Percentiles rank a stretch among this genome's conserved stretches.
Conservation (phyloP, 1,284 basidiomycete species). For the Cutaneotrichosporon cutaneum region DNA sequence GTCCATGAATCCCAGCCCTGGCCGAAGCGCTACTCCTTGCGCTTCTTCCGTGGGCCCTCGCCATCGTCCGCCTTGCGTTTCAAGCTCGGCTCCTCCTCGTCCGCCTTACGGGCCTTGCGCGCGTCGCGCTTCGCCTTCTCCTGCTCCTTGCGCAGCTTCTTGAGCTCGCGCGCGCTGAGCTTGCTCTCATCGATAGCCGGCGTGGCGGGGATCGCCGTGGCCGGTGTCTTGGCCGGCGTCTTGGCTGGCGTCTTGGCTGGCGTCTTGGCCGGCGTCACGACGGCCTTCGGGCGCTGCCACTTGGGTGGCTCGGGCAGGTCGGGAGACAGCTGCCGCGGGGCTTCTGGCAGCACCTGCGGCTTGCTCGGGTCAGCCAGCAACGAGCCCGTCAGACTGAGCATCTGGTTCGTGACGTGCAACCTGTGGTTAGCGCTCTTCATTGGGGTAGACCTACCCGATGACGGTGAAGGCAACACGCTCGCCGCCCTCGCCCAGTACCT, state of each 20-base stretch:
- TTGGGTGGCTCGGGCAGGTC: constrained; percentile 27
- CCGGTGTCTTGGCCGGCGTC: constrained; percentile 11
- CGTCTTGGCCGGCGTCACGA: too few species aligned
- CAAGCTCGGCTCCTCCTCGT: constrained; percentile 22
- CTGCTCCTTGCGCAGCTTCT: constrained; percentile 47
- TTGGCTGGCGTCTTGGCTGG: constrained; percentile 14
- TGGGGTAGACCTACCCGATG: constrained; percentile 65
- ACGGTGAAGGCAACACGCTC: constrained; percentile 82
- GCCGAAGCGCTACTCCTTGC: constrained; percentile 33
- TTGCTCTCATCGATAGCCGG: constrained; percentile 34
- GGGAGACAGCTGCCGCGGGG: constrained; percentile 27
- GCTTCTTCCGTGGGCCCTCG: constrained; percentile 28
- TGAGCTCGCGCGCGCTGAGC: constrained; percentile 38
- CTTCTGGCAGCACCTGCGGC: constrained; percentile 54
- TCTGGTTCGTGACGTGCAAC: constrained; percentile 87
- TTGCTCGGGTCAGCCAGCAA: constrained; percentile 83
- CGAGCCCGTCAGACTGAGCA: constrained; percentile 89
- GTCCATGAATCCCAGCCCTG: not conserved
- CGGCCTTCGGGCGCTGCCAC: too few species aligned
- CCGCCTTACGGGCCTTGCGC: constrained; percentile 42
- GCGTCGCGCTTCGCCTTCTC: constrained; percentile 43
- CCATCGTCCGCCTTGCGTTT: constrained; percentile 37
- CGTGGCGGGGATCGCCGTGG: constrained; percentile 7
- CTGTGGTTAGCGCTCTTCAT: constrained; percentile 54
- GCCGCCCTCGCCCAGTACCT: constrained; percentile 67